Percentiles rank a stretch among this genome's conserved stretches.
Evolutionary conservation across 2,329 filamentous ascomycete species (phyloP).

Genomic region (Colletotrichum lentis): DNA sequence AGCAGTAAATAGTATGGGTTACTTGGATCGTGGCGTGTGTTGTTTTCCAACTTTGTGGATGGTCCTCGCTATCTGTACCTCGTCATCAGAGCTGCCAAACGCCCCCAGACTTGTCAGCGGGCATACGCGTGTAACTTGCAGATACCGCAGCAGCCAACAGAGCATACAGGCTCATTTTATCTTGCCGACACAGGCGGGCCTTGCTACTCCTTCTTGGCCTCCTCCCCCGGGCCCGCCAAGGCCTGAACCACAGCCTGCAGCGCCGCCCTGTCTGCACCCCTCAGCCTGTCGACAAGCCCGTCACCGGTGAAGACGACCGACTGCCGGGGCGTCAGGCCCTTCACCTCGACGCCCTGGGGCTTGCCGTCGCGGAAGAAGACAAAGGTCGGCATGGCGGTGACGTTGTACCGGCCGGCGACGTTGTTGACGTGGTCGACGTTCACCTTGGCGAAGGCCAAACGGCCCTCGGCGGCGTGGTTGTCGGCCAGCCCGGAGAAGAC

Average conservation of each 20-base stretch:
- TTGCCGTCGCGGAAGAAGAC: conserved; percentile 65
- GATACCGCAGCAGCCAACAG: too few species aligned
- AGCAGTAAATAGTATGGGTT: too few species aligned
- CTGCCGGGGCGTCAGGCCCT: conserved; percentile 38
- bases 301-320: conserved; percentile 42
- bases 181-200: conserved; percentile 43
- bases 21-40: too few species aligned
- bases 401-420: conserved; percentile 58
- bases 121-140: too few species aligned
- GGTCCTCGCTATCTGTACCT: too few species aligned
- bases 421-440: conserved; percentile 64
- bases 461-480: conserved; percentile 45
- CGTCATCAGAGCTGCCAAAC: too few species aligned
- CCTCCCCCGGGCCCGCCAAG: conserved; percentile 37
- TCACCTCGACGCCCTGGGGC: conserved; percentile 41
- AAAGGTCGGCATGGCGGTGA: conserved; percentile 67
- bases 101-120: too few species aligned
- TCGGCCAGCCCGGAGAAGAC: conserved; percentile 56
- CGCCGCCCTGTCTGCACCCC: conserved; percentile 44
- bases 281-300: conserved; percentile 44
- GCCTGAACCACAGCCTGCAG: conserved; percentile 43
- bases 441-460: conserved; percentile 65
- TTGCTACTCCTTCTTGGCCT: conserved; percentile 52
- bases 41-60: too few species aligned
- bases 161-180: too few species aligned